Conservation (phyloP, 2,329 filamentous ascomycete genomes). For the Paecilomyces niveus region DNA sequence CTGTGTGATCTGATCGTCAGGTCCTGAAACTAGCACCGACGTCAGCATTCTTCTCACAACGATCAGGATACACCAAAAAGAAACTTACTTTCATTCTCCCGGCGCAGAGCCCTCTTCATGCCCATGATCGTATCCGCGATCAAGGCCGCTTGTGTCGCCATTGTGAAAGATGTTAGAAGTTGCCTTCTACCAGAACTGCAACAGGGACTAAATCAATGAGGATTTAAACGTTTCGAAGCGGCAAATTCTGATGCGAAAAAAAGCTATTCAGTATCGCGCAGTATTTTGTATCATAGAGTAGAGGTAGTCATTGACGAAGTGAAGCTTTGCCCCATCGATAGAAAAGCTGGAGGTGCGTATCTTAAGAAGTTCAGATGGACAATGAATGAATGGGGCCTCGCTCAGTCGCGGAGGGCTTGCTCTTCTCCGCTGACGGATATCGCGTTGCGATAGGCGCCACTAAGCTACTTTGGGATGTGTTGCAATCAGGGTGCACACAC, state of each 20-base stretch:
- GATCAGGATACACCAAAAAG: slow-evolving; percentile 7
- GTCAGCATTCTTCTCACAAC: slow-evolving; percentile 1
- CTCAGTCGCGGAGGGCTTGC: neutral
- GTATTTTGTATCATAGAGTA: neutral
- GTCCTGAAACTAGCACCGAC: slow-evolving; percentile 23
- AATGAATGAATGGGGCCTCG: neutral
- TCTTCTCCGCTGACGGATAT: neutral
- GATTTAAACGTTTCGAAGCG: neutral
- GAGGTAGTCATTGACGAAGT: neutral
- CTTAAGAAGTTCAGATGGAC: neutral
- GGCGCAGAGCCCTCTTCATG: slow-evolving; percentile 47
- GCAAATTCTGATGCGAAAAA: neutral
- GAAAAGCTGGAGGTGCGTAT: neutral
- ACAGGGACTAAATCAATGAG: neutral
- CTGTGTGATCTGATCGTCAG: slow-evolving; percentile 48
- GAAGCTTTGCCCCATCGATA: neutral
- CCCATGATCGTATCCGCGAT: slow-evolving; percentile 49
- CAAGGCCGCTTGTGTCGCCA: slow-evolving; percentile 38
- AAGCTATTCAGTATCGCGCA: neutral
- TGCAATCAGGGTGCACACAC: neutral
- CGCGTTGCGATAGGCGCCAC: neutral
- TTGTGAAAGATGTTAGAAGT: slow-evolving; percentile 13
- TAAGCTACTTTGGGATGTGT: neutral
- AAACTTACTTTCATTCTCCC: slow-evolving; percentile 37
- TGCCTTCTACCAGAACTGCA: neutral